These are phyloP conservation scores for Coffea eugenioides DNA, from an alignment of 257 asterid genomes.

Conservation along the genomic window DNA sequence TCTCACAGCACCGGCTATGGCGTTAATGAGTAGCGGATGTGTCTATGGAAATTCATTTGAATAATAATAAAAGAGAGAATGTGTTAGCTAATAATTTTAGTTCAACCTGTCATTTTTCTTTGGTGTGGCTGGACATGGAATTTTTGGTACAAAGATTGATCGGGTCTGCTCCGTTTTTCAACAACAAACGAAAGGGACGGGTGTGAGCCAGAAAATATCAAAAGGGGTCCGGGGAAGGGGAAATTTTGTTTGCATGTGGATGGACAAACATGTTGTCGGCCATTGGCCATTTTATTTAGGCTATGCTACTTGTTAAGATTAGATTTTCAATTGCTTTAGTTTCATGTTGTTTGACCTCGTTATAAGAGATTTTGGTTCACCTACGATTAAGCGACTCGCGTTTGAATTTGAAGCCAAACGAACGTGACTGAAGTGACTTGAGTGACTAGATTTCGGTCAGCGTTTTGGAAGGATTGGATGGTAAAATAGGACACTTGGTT, in stretches of 20 bases:
- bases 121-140: constrained; percentile 10
- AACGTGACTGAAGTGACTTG: not conserved
- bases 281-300: constrained; percentile 29
- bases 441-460: not conserved
- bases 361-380: constrained; percentile 22
- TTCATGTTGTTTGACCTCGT: constrained; percentile 39
- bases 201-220: constrained; percentile 19
- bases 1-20: not conserved
- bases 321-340: constrained; percentile 6
- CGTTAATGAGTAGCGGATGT: not conserved
- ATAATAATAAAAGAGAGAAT: not conserved
- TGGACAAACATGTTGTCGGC: constrained; percentile 55
- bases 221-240: constrained; percentile 22
- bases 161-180: constrained; percentile 21
- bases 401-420: constrained; percentile 5
- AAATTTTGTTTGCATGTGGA: constrained; percentile 60
- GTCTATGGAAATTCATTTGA: not conserved
- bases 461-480: too few relatives aligned
- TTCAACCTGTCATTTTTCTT: not conserved
- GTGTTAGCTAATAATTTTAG: not conserved
- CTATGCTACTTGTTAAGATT: not conserved
- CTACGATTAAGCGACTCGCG: constrained; percentile 16
- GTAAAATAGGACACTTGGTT: too few relatives aligned
- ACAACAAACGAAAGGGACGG: constrained; percentile 27
- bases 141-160: constrained; percentile 1